Conservation (phyloP, 139 green algal genomes). For the Coccomyxa sp. region DNA sequence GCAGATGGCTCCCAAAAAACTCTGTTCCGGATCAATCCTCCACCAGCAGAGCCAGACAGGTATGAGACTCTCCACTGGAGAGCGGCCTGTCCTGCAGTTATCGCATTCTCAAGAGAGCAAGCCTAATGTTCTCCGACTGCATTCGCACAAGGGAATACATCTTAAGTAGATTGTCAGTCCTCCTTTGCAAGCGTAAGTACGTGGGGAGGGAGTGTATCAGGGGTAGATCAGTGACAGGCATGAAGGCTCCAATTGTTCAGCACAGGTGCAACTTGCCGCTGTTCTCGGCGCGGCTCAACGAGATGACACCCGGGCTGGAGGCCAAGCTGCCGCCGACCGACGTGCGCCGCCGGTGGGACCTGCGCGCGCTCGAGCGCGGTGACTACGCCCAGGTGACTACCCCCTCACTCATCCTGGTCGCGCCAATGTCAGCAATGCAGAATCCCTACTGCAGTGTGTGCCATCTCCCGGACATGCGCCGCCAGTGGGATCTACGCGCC, state of each 20-base stretch:
- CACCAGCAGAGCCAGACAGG: background rate
- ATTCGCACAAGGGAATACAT: too few relatives aligned
- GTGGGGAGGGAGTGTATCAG: too few relatives aligned
- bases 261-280: background rate
- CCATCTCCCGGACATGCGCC: background rate
- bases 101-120: too few relatives aligned
- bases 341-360: background rate
- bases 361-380: background rate
- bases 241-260: too few relatives aligned
- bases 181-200: too few relatives aligned
- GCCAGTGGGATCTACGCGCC: background rate
- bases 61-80: too few relatives aligned
- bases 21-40: background rate
- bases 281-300: background rate
- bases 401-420: background rate
- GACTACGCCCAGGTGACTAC: background rate
- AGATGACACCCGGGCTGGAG: constrained; percentile 1
- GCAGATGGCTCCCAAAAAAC: background rate
- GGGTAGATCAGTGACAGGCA: too few relatives aligned
- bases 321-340: background rate
- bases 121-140: too few relatives aligned
- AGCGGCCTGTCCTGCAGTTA: too few relatives aligned
- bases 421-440: background rate
- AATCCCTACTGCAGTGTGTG: background rate
- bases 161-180: too few relatives aligned